Conservation (phyloP, 2,329 filamentous ascomycete genomes). For the Penicillium italicum region DNA sequence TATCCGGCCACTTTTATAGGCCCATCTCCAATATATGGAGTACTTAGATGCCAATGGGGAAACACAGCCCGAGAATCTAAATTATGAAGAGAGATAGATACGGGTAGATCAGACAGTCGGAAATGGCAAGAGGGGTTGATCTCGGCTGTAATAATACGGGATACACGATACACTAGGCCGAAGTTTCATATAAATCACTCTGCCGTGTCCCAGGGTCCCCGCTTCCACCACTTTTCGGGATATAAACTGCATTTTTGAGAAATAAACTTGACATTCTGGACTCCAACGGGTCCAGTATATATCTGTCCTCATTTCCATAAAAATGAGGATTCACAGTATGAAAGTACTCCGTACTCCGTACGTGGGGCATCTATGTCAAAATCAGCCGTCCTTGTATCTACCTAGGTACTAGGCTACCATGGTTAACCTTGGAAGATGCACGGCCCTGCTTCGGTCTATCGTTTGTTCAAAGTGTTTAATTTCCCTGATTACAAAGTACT, state of each 20-base stretch:
- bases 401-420: too few relatives aligned
- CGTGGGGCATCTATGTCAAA: too few relatives aligned
- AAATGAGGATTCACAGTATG: not conserved
- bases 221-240: not conserved
- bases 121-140: not conserved
- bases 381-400: too few relatives aligned
- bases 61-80: not conserved
- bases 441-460: not conserved
- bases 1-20: not conserved
- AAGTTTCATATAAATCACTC: constrained; percentile 7
- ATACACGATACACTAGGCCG: not conserved
- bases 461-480: not conserved
- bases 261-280: not conserved
- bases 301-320: not conserved
- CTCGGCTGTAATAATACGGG: constrained; percentile 1
- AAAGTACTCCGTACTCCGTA: too few relatives aligned
- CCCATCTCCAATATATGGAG: not conserved
- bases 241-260: not conserved
- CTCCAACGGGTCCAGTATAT: not conserved
- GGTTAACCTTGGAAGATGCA: not conserved
- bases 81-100: not conserved
- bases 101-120: too few relatives aligned
- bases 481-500: not conserved
- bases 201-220: not conserved
- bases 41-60: not conserved